Percentiles rank a stretch among this genome's conserved stretches.
Conservation (phyloP, 371 early-diverging fungal species). For the Modicella reniformis region DNA sequence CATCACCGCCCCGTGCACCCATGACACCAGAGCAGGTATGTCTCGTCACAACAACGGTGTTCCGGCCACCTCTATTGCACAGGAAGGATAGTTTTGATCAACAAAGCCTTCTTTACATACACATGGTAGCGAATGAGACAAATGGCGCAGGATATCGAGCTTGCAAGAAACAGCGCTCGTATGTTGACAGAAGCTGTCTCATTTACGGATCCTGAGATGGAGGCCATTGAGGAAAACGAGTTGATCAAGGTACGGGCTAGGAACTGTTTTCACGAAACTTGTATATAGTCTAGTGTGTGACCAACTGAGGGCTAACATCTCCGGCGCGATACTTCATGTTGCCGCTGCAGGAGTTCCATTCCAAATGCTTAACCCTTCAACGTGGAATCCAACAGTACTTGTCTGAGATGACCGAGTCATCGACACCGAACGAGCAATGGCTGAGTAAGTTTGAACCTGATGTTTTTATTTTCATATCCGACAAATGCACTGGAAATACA, state of each 20-base stretch:
- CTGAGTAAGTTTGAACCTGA: constrained; percentile 32
- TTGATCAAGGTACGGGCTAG: constrained; percentile 47
- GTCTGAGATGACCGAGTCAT: constrained; percentile 53
- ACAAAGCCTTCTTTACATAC: not conserved
- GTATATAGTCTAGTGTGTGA: too few relatives aligned
- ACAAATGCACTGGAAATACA: not conserved
- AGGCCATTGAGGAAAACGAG: constrained; percentile 56
- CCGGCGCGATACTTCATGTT: too few relatives aligned
- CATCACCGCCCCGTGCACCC: constrained; percentile 37
- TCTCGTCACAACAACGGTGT: too few relatives aligned
- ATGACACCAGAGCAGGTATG: constrained; percentile 50
- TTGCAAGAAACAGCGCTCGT: constrained; percentile 53
- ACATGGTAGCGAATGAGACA: constrained; percentile 41
- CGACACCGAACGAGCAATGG: constrained; percentile 54
- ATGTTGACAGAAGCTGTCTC: constrained; percentile 55
- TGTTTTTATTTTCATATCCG: not conserved
- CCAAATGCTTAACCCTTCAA: constrained; percentile 47
- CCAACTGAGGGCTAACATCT: too few relatives aligned
- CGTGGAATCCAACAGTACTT: constrained; percentile 52
- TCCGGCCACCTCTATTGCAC: too few relatives aligned
- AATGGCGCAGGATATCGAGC: constrained; percentile 55
- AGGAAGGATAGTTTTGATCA: not conserved
- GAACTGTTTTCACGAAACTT: not conserved
- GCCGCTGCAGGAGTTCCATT: constrained; percentile 47
- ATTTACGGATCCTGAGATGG: constrained; percentile 55